These are phyloP conservation scores for Candida sp. DNA, from an alignment of 1,139 yeast genomes.

Conservation along the genomic window DNA sequence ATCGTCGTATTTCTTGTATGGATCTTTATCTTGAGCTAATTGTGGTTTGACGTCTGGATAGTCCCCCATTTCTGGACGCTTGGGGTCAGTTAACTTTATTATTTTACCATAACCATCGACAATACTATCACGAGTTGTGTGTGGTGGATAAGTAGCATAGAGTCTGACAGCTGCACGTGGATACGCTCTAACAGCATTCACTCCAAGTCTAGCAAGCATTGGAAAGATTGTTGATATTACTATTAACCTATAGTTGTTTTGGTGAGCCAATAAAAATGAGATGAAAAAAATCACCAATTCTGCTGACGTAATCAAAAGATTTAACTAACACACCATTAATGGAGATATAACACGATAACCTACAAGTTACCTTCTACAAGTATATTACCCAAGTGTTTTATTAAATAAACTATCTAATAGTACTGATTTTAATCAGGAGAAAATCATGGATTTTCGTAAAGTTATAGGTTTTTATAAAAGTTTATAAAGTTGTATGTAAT, in stretches of 20 bases:
- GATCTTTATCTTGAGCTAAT: conserved; percentile 65
- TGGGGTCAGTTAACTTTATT: conserved; percentile 42
- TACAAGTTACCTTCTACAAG: too few species aligned
- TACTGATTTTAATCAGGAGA: too few species aligned
- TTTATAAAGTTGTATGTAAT: background rate
- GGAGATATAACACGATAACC: too few species aligned
- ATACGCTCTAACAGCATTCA: background rate
- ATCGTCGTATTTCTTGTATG: conserved; percentile 74
- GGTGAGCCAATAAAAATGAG: background rate
- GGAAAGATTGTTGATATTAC: background rate
- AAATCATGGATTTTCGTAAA: too few species aligned
- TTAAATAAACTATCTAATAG: background rate
- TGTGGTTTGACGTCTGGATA: conserved; percentile 40
- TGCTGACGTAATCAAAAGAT: background rate
- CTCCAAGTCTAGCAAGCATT: background rate
- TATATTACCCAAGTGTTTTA: too few species aligned
- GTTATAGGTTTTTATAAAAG: too few species aligned
- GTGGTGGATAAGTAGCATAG: conserved; percentile 28
- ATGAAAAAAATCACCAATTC: background rate
- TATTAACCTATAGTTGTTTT: too few species aligned
- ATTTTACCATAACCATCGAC: conserved; percentile 43
- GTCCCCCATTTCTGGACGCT: conserved; percentile 43
- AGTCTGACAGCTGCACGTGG: conserved; percentile 11
- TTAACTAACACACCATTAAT: too few species aligned
- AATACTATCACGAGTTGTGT: conserved; percentile 17